Evolutionary conservation across 2,329 filamentous ascomycete species (phyloP), one percentile per base, ranked within the genome.

Genomic region (Plenodomus biglobosus): DNA sequence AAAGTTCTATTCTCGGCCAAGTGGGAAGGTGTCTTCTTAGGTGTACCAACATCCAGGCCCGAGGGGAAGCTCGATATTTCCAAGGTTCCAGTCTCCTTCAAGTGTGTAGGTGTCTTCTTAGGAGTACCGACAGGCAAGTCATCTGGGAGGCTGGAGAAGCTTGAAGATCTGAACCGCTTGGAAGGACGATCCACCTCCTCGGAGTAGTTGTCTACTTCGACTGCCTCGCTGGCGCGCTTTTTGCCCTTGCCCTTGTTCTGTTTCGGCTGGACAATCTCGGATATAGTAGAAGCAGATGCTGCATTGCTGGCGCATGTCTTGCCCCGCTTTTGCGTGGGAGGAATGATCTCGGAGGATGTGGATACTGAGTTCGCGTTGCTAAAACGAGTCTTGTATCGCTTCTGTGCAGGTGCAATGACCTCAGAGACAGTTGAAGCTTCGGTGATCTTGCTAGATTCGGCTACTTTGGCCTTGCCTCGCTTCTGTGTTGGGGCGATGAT

Each of bases 101-200:
- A 20, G 16, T 20, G 16, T 37, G 35, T 18, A 8, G 35, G 35
- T 20, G 45, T 53, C 46, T 51, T 53, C 53, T 57, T 63, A 53
- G 60, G 60, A 35, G 60, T 63, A 21, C 60, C 60, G 15, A 52
- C 60, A 11, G 53, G 56, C 8, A 61, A 38, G 36, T 52, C 55
- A 22, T 58, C 58, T 3, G 57, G 55, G 6, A 64, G 51, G 43
- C 58, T 61, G 8, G 60, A 60, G 7, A 62, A 56, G 40, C 56
- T 61, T 11, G 54, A 53, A 11, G 58, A 57, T 52, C 58, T 50
- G 17, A 50, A 24, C 17, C 56, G 52, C 46, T 61, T 61, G 8
- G 55, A 16, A 38, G 52, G 46, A 6, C 48, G 46, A 8, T 18
- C 16, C 1, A 45, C 17, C 19, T 38, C 17, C 19, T 38, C 39